These are phyloP conservation scores for Plasmopara halstedii DNA, from an alignment of 352 stramenopile species.

Conservation along the genomic window DNA sequence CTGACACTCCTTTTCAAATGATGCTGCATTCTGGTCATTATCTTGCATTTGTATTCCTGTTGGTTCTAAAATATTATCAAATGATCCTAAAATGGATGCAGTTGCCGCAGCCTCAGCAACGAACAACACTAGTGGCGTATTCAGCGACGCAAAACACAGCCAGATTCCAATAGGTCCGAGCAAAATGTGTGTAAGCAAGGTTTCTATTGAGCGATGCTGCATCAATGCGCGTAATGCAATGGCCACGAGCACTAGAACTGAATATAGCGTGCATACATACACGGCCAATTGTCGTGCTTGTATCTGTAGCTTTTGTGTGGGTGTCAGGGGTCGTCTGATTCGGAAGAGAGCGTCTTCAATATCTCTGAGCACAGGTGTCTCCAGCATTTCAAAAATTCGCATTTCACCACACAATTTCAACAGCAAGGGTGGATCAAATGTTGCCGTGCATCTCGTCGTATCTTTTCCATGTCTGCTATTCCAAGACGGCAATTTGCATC, in stretches of 20 bases:
- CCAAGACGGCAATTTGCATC: conserved; percentile 54
- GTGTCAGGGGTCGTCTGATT: conserved; percentile 59
- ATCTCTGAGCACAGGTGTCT: conserved; percentile 74
- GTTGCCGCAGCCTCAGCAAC: conserved; percentile 65
- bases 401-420: conserved; percentile 82
- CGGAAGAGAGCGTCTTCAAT: conserved; percentile 73
- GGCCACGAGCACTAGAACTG: conserved; percentile 49
- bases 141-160: conserved; percentile 82
- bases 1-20: not conserved
- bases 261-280: conserved; percentile 66
- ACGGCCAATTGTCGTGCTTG: conserved; percentile 42
- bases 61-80: conserved; percentile 51
- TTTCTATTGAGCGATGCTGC: conserved; percentile 61
- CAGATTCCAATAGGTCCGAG: conserved; percentile 68
- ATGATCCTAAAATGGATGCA: conserved; percentile 65
- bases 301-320: conserved; percentile 69
- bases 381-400: conserved; percentile 78
- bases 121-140: conserved; percentile 74
- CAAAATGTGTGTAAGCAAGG: conserved; percentile 61
- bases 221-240: conserved; percentile 60
- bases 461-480: conserved; percentile 36
- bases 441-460: conserved; percentile 54
- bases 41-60: conserved; percentile 12
- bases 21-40: not conserved
- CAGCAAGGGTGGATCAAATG: conserved; percentile 65